Base-by-base conservation (phyloP, 108 stramenopile species). In the Cylindrotheca closterium region DNA sequence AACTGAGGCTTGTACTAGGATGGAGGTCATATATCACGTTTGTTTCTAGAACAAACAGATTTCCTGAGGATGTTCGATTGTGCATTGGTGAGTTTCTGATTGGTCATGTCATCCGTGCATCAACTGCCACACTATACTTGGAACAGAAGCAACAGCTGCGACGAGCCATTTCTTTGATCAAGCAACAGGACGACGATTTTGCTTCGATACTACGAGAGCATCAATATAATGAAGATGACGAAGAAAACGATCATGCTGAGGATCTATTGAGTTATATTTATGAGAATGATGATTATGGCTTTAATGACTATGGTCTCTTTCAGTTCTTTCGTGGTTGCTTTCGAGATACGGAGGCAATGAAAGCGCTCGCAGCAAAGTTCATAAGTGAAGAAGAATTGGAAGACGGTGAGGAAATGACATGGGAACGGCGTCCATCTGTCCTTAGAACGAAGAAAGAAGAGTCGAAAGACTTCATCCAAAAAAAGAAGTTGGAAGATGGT, bases 1-100 rank as follows among this genome's bases (percentile, higher is more conserved):
- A 42, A 42, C 37, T 42, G 15, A 42, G 37, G 15, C 37, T 42
- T 42, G 37, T 42, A 15, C 10, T 42, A 10, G 37, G 7, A 7
- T 42, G 37, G 37, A 7, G 15, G 37, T 10, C 37, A 7, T 42
- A 42, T 42, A 10, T 15, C 37, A 15, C 37, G 37, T 42, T 42
- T 42, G 37, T 42, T 7, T 15, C 10, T 7, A 7, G 15, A 42
- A 42, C 37, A 7, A 42, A 42, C 37, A 15, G 10, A 42, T 42
- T 42, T 42, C 37, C 37, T 42, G 37, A 42, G 37, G 37, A 42
- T 42, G 37, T 42, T 15, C 37, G 37, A 42, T 42, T 42, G 37
- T 42, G 37, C 37, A 15, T 42, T 42, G 37, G 37, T 15, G 37
- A 42, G 15, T 42, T 42, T 42, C 15, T 42, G 37, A 42, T 42